Percentiles rank a stretch among this genome's conserved stretches.
phyloP scores from a whole-genome alignment of 352 stramenopile species.

The Phytophthora quininea region DNA sequence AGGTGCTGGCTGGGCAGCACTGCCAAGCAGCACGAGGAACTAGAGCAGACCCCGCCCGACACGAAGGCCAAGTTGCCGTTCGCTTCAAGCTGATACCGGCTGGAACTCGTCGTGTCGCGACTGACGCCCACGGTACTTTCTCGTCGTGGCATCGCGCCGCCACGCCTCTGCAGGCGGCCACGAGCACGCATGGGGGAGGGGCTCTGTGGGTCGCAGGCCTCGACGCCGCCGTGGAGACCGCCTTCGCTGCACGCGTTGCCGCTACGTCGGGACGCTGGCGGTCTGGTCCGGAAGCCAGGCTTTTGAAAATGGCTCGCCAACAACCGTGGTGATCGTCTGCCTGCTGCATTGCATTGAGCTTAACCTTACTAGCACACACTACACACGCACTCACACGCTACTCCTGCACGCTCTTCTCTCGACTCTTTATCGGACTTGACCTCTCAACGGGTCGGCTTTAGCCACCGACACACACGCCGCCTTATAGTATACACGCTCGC shows the following conservation, averaged over 20 bases:
- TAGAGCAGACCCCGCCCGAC: no score
- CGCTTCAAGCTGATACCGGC: not conserved
- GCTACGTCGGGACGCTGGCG: no score
- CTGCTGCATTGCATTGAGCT: slow-evolving; percentile 18
- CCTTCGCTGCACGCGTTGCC: no score
- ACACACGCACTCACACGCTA: slow-evolving; percentile 31
- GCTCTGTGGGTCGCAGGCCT: not conserved
- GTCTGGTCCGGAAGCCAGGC: no score
- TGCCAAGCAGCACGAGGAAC: no score
- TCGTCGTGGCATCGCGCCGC: not conserved
- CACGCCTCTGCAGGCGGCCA: not conserved
- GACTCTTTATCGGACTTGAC: not conserved
- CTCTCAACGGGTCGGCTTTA: slow-evolving; percentile 6
- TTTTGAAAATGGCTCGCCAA: no score
- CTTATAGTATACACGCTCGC: slow-evolving; percentile 24
- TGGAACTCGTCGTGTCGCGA: not conserved
- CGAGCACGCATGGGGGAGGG: not conserved
- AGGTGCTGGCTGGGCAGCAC: no score
- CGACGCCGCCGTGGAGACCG: not conserved
- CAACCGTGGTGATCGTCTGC: no score
- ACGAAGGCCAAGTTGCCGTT: not conserved
- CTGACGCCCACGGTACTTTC: not conserved
- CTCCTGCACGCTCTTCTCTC: slow-evolving; percentile 3
- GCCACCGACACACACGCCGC: slow-evolving; percentile 6
- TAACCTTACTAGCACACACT: slow-evolving; percentile 35